Evolutionary conservation across 2,329 filamentous ascomycete genomes (phyloP).

Genomic region (Tolypocladium album): DNA sequence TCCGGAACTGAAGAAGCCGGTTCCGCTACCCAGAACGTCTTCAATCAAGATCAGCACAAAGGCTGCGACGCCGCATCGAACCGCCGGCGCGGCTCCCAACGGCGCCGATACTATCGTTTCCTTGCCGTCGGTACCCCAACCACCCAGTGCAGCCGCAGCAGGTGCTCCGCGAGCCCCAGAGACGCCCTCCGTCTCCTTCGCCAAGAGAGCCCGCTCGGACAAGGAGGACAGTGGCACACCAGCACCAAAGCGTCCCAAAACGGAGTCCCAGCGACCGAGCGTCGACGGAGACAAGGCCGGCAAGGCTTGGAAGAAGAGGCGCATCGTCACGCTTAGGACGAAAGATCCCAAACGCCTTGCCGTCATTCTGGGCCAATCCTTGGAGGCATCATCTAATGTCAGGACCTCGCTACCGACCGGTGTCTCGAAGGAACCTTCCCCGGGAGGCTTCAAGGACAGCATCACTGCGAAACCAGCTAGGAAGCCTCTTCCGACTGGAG

Average conservation of each 20-base stretch:
- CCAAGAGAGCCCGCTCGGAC: conserved; percentile 26
- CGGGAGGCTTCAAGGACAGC: conserved; percentile 14
- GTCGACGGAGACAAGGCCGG: conserved; percentile 8
- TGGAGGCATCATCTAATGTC: conserved; percentile 9
- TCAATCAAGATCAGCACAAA: conserved; percentile 30
- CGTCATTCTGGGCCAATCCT: conserved; percentile 18
- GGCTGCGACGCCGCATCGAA: conserved; percentile 11
- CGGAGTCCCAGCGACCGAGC: conserved; percentile 14
- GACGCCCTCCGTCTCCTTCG: conserved; percentile 9
- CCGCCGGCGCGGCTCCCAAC: neutral
- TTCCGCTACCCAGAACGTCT: conserved; percentile 16
- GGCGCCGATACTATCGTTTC: conserved; percentile 2
- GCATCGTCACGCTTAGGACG: conserved; percentile 26
- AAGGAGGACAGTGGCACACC: conserved; percentile 23
- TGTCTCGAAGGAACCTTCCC: conserved; percentile 13
- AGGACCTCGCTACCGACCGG: conserved; percentile 23
- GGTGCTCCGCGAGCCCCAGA: conserved; percentile 10
- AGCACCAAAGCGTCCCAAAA: conserved; percentile 27
- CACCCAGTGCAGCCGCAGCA: conserved; percentile 6
- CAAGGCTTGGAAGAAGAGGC: conserved; percentile 14
- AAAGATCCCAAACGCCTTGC: conserved; percentile 22
- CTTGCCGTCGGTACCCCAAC: conserved; percentile 1
- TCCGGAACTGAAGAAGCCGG: conserved; percentile 16
- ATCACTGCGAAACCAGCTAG: conserved; percentile 23
- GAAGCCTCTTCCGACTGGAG: conserved; percentile 23